Evolutionary conservation across 1,139 yeast species (phyloP).

Genomic region (Geotrichum restrictum): DNA sequence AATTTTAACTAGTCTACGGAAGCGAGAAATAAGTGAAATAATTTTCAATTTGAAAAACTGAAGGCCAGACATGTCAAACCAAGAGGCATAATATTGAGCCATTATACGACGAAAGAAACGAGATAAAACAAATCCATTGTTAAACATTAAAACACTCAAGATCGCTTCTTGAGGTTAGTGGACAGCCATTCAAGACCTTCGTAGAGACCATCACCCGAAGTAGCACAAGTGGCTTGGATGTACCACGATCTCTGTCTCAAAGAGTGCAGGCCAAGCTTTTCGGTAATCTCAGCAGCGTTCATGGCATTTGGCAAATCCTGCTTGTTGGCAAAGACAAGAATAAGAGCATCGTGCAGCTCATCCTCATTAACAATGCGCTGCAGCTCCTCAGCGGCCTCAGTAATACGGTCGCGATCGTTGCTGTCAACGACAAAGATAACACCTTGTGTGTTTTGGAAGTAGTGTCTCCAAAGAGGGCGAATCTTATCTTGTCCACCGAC

Average conservation of each 20-base stretch:
- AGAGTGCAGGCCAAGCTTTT: slow-evolving; percentile 74
- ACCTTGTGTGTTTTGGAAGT: slow-evolving; percentile 90
- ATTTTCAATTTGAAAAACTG: neutral
- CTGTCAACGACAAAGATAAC: slow-evolving; percentile 87
- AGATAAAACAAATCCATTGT: slow-evolving; percentile 2
- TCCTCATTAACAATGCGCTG: slow-evolving; percentile 72
- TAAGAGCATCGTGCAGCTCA: slow-evolving; percentile 72
- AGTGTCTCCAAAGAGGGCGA: slow-evolving; percentile 91
- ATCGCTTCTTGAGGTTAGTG: slow-evolving; percentile 53
- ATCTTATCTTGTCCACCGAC: slow-evolving; percentile 94
- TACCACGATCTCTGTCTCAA: slow-evolving; percentile 88
- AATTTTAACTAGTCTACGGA: too few species aligned
- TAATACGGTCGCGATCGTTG: slow-evolving; percentile 66
- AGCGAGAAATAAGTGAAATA: neutral
- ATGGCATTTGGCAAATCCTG: slow-evolving; percentile 86
- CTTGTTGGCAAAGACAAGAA: slow-evolving; percentile 85
- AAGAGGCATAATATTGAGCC: slow-evolving; percentile 2
- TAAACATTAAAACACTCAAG: slow-evolving; percentile 9
- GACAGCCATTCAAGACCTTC: slow-evolving; percentile 81
- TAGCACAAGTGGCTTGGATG: slow-evolving; percentile 84
- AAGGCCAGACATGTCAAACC: too few species aligned
- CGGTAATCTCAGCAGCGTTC: slow-evolving; percentile 87
- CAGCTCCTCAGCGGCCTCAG: slow-evolving; percentile 74
- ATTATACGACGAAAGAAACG: neutral
- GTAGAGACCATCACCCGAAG: slow-evolving; percentile 85